Evolutionary conservation across 176 grass and related monocot genomes (phyloP).

Genomic region (Paspalum vaginatum): DNA sequence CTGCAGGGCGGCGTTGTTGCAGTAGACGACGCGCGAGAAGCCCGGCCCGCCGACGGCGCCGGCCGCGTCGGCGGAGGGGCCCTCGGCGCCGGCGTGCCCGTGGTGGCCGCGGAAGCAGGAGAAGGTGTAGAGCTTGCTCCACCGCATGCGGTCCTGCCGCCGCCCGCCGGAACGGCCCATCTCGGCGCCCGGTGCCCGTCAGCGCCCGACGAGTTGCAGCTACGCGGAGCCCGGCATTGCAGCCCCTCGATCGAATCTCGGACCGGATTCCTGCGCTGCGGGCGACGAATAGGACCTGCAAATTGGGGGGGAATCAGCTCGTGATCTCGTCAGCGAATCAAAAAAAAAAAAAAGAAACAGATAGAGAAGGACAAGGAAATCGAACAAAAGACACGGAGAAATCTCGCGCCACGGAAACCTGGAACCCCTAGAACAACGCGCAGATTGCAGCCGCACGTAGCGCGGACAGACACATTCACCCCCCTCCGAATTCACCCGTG

Average conservation of each 20-base stretch:
- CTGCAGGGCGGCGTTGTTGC: constrained; percentile 76
- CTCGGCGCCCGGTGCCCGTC: constrained; percentile 28
- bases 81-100: constrained; percentile 11
- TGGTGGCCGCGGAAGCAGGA: constrained; percentile 59
- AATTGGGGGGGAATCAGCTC: constrained; percentile 26
- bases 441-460: constrained; percentile 17
- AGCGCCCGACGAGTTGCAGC: constrained; percentile 16
- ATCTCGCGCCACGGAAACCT: background rate
- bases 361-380: constrained; percentile 1
- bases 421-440: constrained; percentile 18
- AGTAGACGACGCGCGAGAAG: constrained; percentile 81
- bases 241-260: constrained; percentile 37
- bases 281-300: constrained; percentile 38
- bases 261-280: background rate
- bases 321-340: constrained; percentile 36
- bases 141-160: constrained; percentile 71
- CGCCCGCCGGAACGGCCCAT: constrained; percentile 66
- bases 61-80: constrained; percentile 15
- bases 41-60: constrained; percentile 68
- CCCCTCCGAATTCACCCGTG: background rate
- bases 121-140: constrained; percentile 97
- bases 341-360: background rate
- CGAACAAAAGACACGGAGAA: background rate
- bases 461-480: background rate
- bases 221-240: constrained; percentile 42